Percentiles rank a stretch among this genome's conserved stretches.
phyloP scores from a whole-genome alignment of 192 early-diverging fungal species.

The Anaeromyces robustus region DNA sequence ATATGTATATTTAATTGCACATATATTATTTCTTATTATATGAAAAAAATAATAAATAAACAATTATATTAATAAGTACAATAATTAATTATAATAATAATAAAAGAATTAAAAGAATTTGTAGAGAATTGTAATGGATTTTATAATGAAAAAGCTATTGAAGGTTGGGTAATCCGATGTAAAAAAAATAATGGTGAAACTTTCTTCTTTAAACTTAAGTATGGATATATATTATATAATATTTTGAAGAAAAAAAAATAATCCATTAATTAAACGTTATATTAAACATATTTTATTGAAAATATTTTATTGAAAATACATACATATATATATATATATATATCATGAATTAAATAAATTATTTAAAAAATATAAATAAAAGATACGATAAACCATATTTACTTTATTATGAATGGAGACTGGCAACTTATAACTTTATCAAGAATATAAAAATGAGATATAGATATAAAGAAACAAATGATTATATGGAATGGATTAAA shows the following conservation, averaged over 20 bases:
- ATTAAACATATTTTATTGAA: no score
- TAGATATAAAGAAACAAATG: constrained; percentile 18
- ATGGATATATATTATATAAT: no score
- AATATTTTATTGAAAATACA: no score
- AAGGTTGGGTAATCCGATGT: constrained; percentile 91
- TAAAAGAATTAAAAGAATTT: constrained; percentile 44
- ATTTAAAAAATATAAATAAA: no score
- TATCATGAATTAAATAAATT: no score
- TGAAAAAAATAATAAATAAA: neutral
- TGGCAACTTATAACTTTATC: constrained; percentile 58
- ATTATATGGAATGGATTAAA: constrained; percentile 64
- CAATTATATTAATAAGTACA: neutral
- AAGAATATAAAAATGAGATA: constrained; percentile 11
- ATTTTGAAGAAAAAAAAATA: no score
- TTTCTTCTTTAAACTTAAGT: constrained; percentile 52
- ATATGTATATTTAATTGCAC: no score
- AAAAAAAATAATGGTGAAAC: constrained; percentile 12
- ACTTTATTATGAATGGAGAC: constrained; percentile 93
- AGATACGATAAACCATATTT: constrained; percentile 79
- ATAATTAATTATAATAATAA: no score
- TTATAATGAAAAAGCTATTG: constrained; percentile 55
- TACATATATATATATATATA: no score
- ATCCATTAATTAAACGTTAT: no score
- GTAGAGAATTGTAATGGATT: constrained; percentile 50
- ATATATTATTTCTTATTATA: no score